phyloP scores from a whole-genome alignment of 2,329 filamentous ascomycete species.

The Curvularia sp. region DNA sequence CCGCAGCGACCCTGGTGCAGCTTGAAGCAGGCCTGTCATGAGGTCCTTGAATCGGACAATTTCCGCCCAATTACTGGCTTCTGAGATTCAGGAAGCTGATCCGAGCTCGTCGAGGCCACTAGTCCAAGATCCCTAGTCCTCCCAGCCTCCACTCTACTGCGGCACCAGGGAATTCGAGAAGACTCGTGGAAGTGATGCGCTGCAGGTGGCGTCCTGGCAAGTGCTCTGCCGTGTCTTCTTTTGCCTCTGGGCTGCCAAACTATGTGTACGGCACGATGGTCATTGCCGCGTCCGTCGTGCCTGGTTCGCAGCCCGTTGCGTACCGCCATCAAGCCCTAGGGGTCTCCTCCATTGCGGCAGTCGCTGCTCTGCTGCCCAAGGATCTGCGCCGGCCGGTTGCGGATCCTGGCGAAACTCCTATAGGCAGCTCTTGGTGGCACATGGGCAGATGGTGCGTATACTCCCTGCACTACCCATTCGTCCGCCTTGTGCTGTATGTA shows the following conservation, averaged over 20 bases:
- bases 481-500: constrained; percentile 23
- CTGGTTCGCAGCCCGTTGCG: not conserved
- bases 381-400: constrained; percentile 14
- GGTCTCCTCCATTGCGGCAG: not conserved
- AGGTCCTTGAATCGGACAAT: constrained; percentile 34
- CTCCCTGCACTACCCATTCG: constrained; percentile 17
- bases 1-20: constrained; percentile 9
- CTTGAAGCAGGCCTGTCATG: constrained; percentile 17
- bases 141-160: constrained; percentile 24
- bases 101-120: constrained; percentile 23
- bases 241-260: not conserved
- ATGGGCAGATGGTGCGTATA: constrained; percentile 16
- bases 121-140: constrained; percentile 21
- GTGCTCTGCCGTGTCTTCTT: not conserved
- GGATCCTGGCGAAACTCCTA: constrained; percentile 15
- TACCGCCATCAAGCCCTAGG: not conserved
- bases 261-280: not conserved
- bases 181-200: constrained; percentile 41
- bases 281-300: not conserved
- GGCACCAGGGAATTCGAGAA: constrained; percentile 42
- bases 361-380: constrained; percentile 14
- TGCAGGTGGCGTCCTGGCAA: constrained; percentile 25
- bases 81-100: constrained; percentile 26
- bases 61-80: constrained; percentile 32
- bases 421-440: constrained; percentile 16